phyloP scores from a whole-genome alignment of 2,329 filamentous ascomycete genomes.

The Alternaria sp. region DNA sequence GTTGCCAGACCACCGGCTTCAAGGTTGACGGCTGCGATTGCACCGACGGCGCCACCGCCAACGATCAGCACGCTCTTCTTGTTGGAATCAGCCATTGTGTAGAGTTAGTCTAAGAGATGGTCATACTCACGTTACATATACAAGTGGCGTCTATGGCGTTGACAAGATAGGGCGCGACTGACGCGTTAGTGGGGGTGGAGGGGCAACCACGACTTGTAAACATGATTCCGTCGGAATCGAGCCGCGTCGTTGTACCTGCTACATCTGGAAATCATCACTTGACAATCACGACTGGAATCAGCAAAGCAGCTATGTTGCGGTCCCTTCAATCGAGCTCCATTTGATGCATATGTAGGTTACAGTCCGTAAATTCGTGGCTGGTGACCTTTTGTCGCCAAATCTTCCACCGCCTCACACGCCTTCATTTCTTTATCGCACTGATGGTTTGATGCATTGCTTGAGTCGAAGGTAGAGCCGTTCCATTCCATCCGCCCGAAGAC shows the following conservation, averaged over 20 bases:
- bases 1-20: conserved; percentile 60
- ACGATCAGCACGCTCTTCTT: conserved; percentile 59
- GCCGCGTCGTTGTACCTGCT: conserved; percentile 7
- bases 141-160: conserved; percentile 3
- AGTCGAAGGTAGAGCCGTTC: conserved; percentile 48
- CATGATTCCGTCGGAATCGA: conserved; percentile 14
- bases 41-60: conserved; percentile 65
- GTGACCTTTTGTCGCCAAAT: conserved; percentile 45
- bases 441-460: conserved; percentile 40
- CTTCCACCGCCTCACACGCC: conserved; percentile 36
- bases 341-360: conserved; percentile 53
- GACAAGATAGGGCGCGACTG: conserved; percentile 20
- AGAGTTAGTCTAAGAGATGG: neutral
- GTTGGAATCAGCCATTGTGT: conserved; percentile 32
- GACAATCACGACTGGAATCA: conserved; percentile 4
- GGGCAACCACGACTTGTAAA: conserved; percentile 22
- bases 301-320: conserved; percentile 18
- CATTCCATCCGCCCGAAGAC: conserved; percentile 48
- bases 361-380: conserved; percentile 48
- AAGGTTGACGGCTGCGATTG: conserved; percentile 64
- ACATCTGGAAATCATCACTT: conserved; percentile 1
- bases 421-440: conserved; percentile 32
- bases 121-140: conserved; percentile 8
- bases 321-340: conserved; percentile 51
- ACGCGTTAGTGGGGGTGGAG: conserved; percentile 37